phyloP scores from a whole-genome alignment of 768 basidiomycete species.

The Russula olivacea region DNA sequence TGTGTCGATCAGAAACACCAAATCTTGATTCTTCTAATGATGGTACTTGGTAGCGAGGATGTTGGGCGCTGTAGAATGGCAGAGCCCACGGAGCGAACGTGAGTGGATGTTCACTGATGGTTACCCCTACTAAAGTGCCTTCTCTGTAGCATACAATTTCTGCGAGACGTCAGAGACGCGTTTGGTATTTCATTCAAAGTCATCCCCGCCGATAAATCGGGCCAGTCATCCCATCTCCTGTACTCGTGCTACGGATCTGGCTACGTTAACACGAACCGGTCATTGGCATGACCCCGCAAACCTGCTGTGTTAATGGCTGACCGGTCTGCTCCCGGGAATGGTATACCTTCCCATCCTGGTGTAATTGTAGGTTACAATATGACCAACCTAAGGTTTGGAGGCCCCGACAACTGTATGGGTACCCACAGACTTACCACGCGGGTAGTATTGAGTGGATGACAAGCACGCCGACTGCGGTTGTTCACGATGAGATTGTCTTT shows the following conservation, averaged over 20 bases:
- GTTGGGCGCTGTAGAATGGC: conserved; percentile 87
- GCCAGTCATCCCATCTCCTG: conserved; percentile 52
- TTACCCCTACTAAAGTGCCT: conserved; percentile 17
- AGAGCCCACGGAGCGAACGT: conserved; percentile 76
- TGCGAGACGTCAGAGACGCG: conserved; percentile 73
- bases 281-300: conserved; percentile 49
- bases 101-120: background rate
- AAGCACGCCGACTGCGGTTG: background rate
- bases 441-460: background rate
- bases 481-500: background rate
- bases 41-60: conserved; percentile 97
- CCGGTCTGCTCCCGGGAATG: background rate
- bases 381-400: background rate
- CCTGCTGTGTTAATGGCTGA: background rate
- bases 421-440: background rate
- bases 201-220: conserved; percentile 48
- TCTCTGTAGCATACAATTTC: conserved; percentile 72
- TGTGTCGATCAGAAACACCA: conserved; percentile 92
- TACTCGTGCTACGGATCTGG: conserved; percentile 92
- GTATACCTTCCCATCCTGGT: background rate
- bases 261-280: conserved; percentile 81
- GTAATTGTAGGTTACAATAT: background rate
- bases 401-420: background rate
- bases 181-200: conserved; percentile 96
- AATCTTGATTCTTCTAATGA: conserved; percentile 74